Percentiles rank a stretch among this genome's conserved stretches.
These are phyloP conservation scores for Cyclostephanos tholiformis DNA, from an alignment of 108 stramenopile genomes.

Conservation along the genomic window DNA sequence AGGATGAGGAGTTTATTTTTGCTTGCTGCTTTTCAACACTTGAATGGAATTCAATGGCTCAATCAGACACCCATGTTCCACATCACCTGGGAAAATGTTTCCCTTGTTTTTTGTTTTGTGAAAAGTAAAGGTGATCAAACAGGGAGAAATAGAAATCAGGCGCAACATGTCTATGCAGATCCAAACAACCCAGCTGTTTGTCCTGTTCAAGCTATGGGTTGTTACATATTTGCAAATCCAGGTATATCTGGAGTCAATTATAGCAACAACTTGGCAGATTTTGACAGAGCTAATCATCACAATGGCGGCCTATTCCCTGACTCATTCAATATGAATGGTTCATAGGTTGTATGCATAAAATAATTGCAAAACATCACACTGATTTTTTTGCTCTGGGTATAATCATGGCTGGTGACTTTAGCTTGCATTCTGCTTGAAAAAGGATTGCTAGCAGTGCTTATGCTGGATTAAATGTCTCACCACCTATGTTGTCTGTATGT, in stretches of 20 bases:
- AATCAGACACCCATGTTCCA: conserved; percentile 17
- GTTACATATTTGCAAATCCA: conserved; percentile 10
- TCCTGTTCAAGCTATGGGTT: conserved; percentile 13
- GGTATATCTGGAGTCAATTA: background rate
- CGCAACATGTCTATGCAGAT: conserved; percentile 24
- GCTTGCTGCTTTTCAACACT: conserved; percentile 17
- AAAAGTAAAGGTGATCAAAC: conserved; percentile 22
- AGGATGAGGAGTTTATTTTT: conserved; percentile 13
- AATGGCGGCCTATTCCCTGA: conserved; percentile 11
- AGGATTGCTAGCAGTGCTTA: background rate
- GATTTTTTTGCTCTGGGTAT: conserved; percentile 10
- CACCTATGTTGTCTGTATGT: conserved; percentile 23
- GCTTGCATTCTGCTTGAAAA: conserved; percentile 28
- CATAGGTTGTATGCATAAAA: conserved; percentile 7
- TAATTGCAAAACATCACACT: background rate
- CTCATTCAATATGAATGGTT: conserved; percentile 10
- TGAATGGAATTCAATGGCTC: conserved; percentile 23
- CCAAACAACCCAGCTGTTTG: conserved; percentile 18
- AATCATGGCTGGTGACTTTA: conserved; percentile 9
- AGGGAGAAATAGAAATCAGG: background rate
- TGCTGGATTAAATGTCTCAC: conserved; percentile 25
- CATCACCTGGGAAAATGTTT: conserved; percentile 13
- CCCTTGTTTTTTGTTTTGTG: conserved; percentile 18
- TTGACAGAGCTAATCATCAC: background rate
- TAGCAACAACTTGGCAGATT: background rate